Evolutionary conservation across 371 early-diverging fungal species (phyloP), one percentile per base, ranked within the genome.

Genomic region (Syncephalastrum monosporum): DNA sequence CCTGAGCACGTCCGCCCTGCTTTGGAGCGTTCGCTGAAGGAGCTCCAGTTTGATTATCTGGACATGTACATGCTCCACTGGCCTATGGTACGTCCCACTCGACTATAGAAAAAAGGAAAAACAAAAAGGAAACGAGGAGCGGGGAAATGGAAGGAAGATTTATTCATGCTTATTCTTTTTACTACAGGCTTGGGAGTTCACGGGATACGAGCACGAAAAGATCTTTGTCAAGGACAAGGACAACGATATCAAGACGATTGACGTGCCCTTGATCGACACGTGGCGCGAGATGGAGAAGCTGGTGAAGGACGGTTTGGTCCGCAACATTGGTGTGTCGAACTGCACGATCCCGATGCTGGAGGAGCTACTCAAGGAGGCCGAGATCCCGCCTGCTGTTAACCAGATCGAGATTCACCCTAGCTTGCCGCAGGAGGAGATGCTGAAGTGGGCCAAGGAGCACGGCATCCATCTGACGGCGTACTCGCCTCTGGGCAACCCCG

Each of bases 41-140:
- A 89, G 50, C 76, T 97, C 14, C 79, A 82, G 44, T 60, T 88
- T 24, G 88, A 92, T 27, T 96, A 97, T 65, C 62, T 98, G 25
- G 97, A 98, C 67, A 61, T 96, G 47, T 95, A 95, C 65, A 72
- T 98, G 65, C 89, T 98, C 61, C 73, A 79, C 42, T 71, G 67
- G 71, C 67, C 77, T 5, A 53, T 74, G 23, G 38, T 33, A 10
- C 38, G 38, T 12, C 21, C 21, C 21, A 21, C 21, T 21, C 21
- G 21, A 7, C 3, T 29, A 6, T 29, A 4, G 29, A 29, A 29
- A 4, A 29, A 29, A 29, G 29, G 29, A 29, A 29, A 29, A 1
- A 29, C 0, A 3, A 29, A 29, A 1, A 29, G 21, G 21, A 29
- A 29, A 29, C 4, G 29, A 29, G 29, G 7, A 33, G 38, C 38